Percentiles rank a stretch among this genome's conserved stretches.
Conservation (phyloP, 225 moss, liverwort and hornwort genomes). For the Rhytidiadelphus loreus region DNA sequence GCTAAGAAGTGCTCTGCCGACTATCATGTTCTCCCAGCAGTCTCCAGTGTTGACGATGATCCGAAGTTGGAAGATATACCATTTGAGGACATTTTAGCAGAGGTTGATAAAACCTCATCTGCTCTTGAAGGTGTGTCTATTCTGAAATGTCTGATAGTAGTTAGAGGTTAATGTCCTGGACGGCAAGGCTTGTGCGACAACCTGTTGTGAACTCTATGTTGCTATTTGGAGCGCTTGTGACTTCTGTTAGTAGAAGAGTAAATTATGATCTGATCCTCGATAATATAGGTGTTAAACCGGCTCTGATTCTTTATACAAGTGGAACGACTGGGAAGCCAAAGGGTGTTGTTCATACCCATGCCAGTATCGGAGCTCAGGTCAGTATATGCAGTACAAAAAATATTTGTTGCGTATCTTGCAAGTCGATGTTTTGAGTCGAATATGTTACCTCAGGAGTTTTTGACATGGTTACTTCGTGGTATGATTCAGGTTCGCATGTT, state of each 20-base stretch:
- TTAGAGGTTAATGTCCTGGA: background rate
- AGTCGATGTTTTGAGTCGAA: background rate
- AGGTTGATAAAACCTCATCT: constrained; percentile 41
- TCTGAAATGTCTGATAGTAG: background rate
- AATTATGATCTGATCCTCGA: background rate
- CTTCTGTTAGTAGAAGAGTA: background rate
- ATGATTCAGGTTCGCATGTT: constrained; percentile 67
- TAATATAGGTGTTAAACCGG: constrained; percentile 49
- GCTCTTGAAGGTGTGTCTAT: constrained; percentile 40
- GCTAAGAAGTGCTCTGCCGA: constrained; percentile 60
- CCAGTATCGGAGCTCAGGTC: constrained; percentile 81
- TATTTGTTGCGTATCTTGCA: background rate
- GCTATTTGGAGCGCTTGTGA: background rate
- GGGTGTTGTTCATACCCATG: constrained; percentile 92
- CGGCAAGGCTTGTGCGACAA: background rate
- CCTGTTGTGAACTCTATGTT: background rate
- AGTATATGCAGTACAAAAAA: background rate
- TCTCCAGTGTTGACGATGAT: constrained; percentile 20
- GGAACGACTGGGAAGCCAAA: constrained; percentile 98
- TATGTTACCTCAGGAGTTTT: background rate
- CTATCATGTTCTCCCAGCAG: constrained; percentile 50
- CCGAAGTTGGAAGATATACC: constrained; percentile 14
- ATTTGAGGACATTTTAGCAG: constrained; percentile 44
- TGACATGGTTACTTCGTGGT: background rate
- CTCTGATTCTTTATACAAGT: constrained; percentile 92